Base-by-base conservation (phyloP, 1,284 basidiomycete genomes). In the Cerioporus squamosus region DNA sequence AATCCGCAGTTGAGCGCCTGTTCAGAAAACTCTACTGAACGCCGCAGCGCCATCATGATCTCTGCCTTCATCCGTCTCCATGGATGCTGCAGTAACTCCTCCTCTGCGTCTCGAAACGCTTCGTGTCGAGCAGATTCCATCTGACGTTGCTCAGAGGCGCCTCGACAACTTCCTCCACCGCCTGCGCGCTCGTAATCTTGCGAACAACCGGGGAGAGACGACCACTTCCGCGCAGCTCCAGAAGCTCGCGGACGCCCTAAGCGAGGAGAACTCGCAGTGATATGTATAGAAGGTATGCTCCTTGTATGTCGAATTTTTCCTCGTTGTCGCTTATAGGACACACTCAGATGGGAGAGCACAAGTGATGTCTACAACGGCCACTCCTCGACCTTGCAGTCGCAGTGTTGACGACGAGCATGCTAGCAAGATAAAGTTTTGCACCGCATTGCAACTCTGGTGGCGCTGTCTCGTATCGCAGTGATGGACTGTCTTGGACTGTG, bases 171-270 rank as follows among this genome's bases (percentile, higher is more conserved):
- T 76, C 53, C 56, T 76, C 31, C 62, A 64, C 14, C 63, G 71
- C 23, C 72, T 73, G 43, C 69, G 72, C 53, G 60, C 67, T 42
- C 67, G 75, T 42, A 72, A 63, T 40, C 64, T 70, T 12, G 61
- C 68, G 14, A 63, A 70, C 24, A 72, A 70, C 47, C 70, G 66
- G 5, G 74, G 74, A 31, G 74, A 76, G 60, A 70, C 72, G 22
- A 70, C 74, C 22, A 69, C 73, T 31, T 69, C 72, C 18, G 70
- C 64, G 1, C 75, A 75, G 53, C 60, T 76, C 20, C 71, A 72
- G 48, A 76, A 74, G 54, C 57, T 76, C 18, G 66, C 61, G 29
- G 68, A 66, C 23, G 73, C 74, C 10, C 53, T 76, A 39, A 60
- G 55, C 26, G 70, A 74, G 50, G 73, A 75, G 54, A 36, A 36